Base-by-base conservation (phyloP, 1,284 basidiomycete species). In the Apiotrichum mycotoxinovorans region DNA sequence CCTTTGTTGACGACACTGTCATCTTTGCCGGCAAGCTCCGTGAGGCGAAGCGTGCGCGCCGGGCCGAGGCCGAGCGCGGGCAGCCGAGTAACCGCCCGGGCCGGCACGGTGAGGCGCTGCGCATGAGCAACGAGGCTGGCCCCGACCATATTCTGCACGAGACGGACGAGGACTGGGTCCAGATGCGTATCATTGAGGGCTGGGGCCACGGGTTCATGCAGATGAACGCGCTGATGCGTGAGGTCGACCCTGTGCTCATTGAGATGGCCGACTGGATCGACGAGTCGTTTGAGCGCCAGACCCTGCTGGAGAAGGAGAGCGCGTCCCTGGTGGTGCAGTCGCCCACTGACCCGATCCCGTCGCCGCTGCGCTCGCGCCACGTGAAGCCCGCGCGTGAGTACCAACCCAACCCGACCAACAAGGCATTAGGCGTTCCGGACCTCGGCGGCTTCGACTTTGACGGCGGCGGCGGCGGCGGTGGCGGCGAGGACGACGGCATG, bases 131-230 rank as follows among this genome's bases (percentile, higher is more conserved):
- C 27, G 45, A 34, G 49, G 35, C 49, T 18, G 41, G 35, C 26
- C 67, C 70, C 4, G 80, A 82, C 57, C 79, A 79, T 23, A 80
- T 83, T 54, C 67, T 85, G 15, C 78, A 80, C 27, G 87, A 96
- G 77, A 84, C 80, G 27, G 91, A 94, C 62, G 88, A 91, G 56
- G 93, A 98, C 71, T 97, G 94, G 91, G 91, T 97, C 20, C 88
- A 90, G 75, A 87, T 95, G 83, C 86, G 89, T 63, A 83, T 93
- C 56, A 89, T 91, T 75, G 87, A 88, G 44, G 89, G 90, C 54
- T 92, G 90, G 89, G 89, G 88, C 35, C 91, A 94, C 75, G 92
- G 91, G 30, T 96, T 93, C 78, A 83, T 94, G 67, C 94, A 97
- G 79, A 98, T 98, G 95, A 83, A 87, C 33, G 79, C 83, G 20